These are phyloP conservation scores for Curvularia hawaiiensis DNA, from an alignment of 2,329 filamentous ascomycete species.

Conservation along the genomic window DNA sequence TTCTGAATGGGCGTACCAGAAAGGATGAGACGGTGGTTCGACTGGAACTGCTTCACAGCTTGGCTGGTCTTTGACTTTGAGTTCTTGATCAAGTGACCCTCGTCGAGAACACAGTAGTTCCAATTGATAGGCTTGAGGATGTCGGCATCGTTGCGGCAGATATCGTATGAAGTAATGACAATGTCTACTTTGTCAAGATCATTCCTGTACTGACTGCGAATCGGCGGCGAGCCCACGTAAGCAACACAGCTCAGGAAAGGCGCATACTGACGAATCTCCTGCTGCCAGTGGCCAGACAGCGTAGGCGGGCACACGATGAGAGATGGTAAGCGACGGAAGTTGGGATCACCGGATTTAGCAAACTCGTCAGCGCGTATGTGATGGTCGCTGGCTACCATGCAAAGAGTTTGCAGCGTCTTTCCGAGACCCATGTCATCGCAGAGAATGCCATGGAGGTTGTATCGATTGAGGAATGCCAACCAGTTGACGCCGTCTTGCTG, in stretches of 20 bases:
- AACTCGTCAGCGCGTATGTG: slow-evolving; percentile 92
- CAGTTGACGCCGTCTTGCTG: slow-evolving; percentile 99
- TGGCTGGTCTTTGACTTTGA: slow-evolving; percentile 94
- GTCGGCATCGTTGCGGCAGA: slow-evolving; percentile 95
- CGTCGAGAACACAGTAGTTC: slow-evolving; percentile 97
- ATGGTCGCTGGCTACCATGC: slow-evolving; percentile 97
- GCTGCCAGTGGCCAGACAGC: slow-evolving; percentile 96
- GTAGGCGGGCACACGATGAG: slow-evolving; percentile 96
- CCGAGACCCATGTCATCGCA: slow-evolving; percentile 99
- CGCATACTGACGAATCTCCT: slow-evolving; percentile 94
- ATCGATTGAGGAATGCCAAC: slow-evolving; percentile 97
- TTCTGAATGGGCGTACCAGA: slow-evolving; percentile 98
- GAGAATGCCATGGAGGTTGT: slow-evolving; percentile 96
- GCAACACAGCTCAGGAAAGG: slow-evolving; percentile 89
- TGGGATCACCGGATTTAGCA: slow-evolving; percentile 76
- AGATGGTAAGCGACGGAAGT: slow-evolving; percentile 81
- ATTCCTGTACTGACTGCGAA: slow-evolving; percentile 73
- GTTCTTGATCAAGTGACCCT: slow-evolving; percentile 98
- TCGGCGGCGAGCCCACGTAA: slow-evolving; percentile 86
- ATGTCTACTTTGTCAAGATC: slow-evolving; percentile 81
- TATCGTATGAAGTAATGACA: slow-evolving; percentile 97
- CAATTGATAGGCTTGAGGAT: slow-evolving; percentile 81
- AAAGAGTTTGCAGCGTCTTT: slow-evolving; percentile 95
- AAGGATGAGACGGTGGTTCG: slow-evolving; percentile 93
- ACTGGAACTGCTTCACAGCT: slow-evolving; percentile 85